A percentile compares a stretch with the other conserved stretches of the same genome.
These are phyloP conservation scores for Conringia planisiliqua DNA, from an alignment of 345 rosid species.

Conservation along the genomic window DNA sequence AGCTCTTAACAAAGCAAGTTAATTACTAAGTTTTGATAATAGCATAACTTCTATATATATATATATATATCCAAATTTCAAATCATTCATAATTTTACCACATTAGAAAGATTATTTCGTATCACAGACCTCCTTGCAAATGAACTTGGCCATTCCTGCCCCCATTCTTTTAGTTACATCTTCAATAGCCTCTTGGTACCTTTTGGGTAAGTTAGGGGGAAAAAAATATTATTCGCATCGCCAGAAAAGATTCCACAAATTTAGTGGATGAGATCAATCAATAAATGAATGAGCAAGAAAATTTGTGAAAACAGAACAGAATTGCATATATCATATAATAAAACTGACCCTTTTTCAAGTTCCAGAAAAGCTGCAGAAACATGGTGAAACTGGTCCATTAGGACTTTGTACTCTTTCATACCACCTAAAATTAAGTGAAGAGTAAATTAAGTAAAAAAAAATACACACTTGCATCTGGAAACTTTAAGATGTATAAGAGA, in stretches of 20 bases:
- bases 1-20: neutral
- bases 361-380: conserved; percentile 73
- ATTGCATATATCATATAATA: neutral
- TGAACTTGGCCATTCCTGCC: conserved; percentile 92
- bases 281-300: neutral
- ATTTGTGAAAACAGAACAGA: neutral
- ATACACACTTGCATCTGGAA: neutral
- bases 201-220: conserved; percentile 7
- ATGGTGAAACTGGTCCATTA: conserved; percentile 79
- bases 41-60: neutral
- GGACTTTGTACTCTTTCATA: conserved; percentile 64
- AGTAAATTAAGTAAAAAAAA: neutral
- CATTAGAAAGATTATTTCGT: too few relatives aligned
- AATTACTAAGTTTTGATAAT: neutral
- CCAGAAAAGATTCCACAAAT: neutral
- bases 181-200: conserved; percentile 78
- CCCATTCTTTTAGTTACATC: conserved; percentile 78
- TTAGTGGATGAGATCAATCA: neutral
- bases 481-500: neutral
- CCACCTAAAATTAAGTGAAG: conserved; percentile 52
- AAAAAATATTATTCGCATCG: neutral
- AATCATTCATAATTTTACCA: too few relatives aligned
- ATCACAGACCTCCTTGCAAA: conserved; percentile 79
- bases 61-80: neutral
- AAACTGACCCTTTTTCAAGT: conserved; percentile 59